These are phyloP conservation scores for Penicillium parvum DNA, from an alignment of 495 filamentous ascomycete species.

Conservation along the genomic window DNA sequence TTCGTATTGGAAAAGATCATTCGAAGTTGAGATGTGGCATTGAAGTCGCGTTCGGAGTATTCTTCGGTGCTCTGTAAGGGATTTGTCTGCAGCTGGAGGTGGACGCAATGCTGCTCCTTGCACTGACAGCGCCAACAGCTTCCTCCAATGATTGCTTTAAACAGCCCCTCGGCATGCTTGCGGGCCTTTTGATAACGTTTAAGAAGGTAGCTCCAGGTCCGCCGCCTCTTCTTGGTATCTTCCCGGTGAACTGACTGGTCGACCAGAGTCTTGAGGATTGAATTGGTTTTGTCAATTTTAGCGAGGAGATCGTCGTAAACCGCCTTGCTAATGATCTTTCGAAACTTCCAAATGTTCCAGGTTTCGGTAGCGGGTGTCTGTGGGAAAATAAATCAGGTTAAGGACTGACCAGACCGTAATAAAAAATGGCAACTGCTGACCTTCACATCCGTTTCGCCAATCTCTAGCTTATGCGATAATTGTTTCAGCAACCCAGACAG, in stretches of 20 bases:
- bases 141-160: slow-evolving; percentile 2
- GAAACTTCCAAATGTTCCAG: neutral
- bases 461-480: neutral
- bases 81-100: neutral
- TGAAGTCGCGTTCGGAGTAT: neutral
- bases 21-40: neutral
- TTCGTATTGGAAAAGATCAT: slow-evolving; percentile 4
- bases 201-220: neutral
- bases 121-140: neutral
- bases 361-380: neutral
- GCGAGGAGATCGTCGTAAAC: slow-evolving; percentile 9
- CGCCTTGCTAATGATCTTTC: slow-evolving; percentile 4
- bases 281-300: neutral
- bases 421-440: too few species aligned
- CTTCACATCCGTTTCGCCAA: neutral
- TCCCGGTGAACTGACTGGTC: neutral
- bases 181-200: slow-evolving; percentile 2
- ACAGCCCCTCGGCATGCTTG: slow-evolving; percentile 8
- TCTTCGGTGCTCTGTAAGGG: neutral
- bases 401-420: too few species aligned
- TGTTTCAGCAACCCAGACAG: neutral
- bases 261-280: neutral
- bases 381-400: too few species aligned
- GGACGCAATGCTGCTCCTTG: neutral
- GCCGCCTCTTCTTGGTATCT: neutral